A percentile compares a stretch with the other conserved stretches of the same genome.
These are phyloP conservation scores for Raphanus hybrid DNA, from an alignment of 441 rosid genomes.

Conservation along the genomic window DNA sequence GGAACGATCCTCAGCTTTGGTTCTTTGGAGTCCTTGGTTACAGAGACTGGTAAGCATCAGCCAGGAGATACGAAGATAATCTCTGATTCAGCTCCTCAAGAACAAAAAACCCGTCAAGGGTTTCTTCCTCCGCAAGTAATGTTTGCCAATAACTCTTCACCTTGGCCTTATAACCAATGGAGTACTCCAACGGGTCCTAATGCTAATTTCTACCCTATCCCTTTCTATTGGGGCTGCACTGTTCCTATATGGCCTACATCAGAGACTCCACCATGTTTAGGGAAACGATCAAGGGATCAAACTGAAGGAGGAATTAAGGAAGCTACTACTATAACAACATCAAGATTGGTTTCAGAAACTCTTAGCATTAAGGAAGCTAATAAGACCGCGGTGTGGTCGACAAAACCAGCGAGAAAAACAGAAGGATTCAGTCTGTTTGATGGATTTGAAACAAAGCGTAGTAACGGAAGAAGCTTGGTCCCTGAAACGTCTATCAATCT, in stretches of 20 bases:
- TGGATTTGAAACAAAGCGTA: slow-evolving; percentile 41
- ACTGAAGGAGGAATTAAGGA: slow-evolving; percentile 35
- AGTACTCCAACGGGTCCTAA: slow-evolving; percentile 43
- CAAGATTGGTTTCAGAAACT: slow-evolving; percentile 41
- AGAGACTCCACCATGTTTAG: slow-evolving; percentile 39
- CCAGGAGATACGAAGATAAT: slow-evolving; percentile 38
- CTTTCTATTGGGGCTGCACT: slow-evolving; percentile 49
- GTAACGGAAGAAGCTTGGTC: slow-evolving; percentile 34
- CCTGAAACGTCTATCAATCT: slow-evolving; percentile 42
- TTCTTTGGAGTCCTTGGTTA: slow-evolving; percentile 37
- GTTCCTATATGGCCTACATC: slow-evolving; percentile 44
- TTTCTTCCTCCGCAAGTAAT: slow-evolving; percentile 45
- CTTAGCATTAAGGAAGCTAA: slow-evolving; percentile 39
- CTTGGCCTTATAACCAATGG: slow-evolving; percentile 52
- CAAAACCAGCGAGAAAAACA: slow-evolving; percentile 37
- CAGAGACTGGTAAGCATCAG: slow-evolving; percentile 39
- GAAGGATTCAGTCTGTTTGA: slow-evolving; percentile 35
- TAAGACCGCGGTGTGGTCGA: slow-evolving; percentile 44
- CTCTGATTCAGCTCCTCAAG: slow-evolving; percentile 36
- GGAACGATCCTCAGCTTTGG: slow-evolving; percentile 44
- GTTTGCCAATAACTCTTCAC: slow-evolving; percentile 39
- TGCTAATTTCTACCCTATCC: slow-evolving; percentile 44
- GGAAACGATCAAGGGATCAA: slow-evolving; percentile 58
- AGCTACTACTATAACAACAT: slow-evolving; percentile 22
- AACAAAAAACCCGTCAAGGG: slow-evolving; percentile 16